Evolutionary conservation across 176 grass and related monocot genomes (phyloP).

Genomic region (Rhynchospora tenuis): DNA sequence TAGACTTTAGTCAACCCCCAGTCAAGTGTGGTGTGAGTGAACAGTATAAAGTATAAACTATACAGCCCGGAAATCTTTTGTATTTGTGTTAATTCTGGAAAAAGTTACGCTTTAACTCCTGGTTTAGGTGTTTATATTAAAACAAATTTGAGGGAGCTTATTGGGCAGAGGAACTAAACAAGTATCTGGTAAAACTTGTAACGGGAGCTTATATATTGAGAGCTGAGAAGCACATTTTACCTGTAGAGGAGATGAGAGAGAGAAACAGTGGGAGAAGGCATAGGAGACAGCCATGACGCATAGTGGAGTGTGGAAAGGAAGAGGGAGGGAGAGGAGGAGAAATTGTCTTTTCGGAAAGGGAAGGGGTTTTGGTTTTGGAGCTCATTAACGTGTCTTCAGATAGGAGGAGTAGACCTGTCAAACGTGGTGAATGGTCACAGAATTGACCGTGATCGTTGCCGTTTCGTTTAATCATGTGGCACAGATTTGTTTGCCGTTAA

Average conservation of each 20-base stretch:
- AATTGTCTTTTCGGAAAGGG: too few relatives aligned
- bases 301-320: too few relatives aligned
- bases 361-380: too few relatives aligned
- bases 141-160: background rate
- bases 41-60: background rate
- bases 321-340: background rate
- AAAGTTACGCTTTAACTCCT: background rate
- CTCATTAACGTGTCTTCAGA: too few relatives aligned
- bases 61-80: background rate
- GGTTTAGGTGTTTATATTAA: background rate
- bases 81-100: background rate
- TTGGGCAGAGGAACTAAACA: background rate
- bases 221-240: background rate
- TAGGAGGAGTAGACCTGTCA: too few relatives aligned
- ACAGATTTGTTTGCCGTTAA: too few relatives aligned
- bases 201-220: background rate
- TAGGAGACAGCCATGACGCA: background rate
- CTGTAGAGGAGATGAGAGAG: background rate
- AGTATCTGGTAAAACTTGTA: too few relatives aligned
- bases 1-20: too few relatives aligned
- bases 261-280: background rate
- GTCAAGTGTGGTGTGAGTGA: background rate
- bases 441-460: too few relatives aligned
- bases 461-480: too few relatives aligned
- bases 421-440: too few relatives aligned